These are phyloP conservation scores for Amaranthus hypochondriacus DNA, from an alignment of 148 eudicot genomes.

Conservation along the genomic window DNA sequence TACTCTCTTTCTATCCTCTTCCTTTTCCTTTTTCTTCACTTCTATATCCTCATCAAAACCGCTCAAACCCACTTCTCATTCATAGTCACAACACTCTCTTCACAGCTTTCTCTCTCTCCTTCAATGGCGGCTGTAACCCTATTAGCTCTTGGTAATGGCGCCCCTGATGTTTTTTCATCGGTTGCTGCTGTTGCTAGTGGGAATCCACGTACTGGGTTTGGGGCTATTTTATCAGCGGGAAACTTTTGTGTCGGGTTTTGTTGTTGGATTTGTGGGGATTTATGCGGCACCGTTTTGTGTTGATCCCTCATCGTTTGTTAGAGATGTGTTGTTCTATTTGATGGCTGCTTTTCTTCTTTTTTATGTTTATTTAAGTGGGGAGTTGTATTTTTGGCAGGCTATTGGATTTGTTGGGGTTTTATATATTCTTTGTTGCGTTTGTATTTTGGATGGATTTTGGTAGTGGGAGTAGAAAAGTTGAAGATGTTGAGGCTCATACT, in stretches of 20 bases:
- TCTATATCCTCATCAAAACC: constrained; percentile 65
- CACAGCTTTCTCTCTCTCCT: constrained; percentile 53
- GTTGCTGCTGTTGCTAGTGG: constrained; percentile 67
- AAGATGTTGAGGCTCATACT: constrained; percentile 29
- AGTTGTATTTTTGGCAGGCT: constrained; percentile 88
- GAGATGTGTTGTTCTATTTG: constrained; percentile 86
- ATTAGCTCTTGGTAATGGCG: constrained; percentile 84
- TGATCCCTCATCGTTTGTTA: constrained; percentile 58
- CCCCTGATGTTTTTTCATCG: constrained; percentile 89
- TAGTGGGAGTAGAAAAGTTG: constrained; percentile 20
- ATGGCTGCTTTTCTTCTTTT: constrained; percentile 66
- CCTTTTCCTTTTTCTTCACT: constrained; percentile 50
- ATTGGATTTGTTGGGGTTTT: constrained; percentile 89
- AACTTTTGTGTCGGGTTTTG: constrained; percentile 73
- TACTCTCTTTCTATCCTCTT: constrained; percentile 54
- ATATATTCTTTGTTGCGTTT: constrained; percentile 79
- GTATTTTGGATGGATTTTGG: constrained; percentile 99
- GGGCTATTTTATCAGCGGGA: constrained; percentile 86
- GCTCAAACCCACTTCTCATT: constrained; percentile 67
- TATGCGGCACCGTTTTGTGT: constrained; percentile 77
- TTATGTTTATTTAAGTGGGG: constrained; percentile 84
- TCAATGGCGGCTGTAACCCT: constrained; percentile 89
- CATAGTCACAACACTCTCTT: constrained; percentile 57
- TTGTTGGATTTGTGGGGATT: constrained; percentile 83
- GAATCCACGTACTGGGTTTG: constrained; percentile 61